phyloP scores from a whole-genome alignment of 495 filamentous ascomycete species.

The Penicillium paradoxum region DNA sequence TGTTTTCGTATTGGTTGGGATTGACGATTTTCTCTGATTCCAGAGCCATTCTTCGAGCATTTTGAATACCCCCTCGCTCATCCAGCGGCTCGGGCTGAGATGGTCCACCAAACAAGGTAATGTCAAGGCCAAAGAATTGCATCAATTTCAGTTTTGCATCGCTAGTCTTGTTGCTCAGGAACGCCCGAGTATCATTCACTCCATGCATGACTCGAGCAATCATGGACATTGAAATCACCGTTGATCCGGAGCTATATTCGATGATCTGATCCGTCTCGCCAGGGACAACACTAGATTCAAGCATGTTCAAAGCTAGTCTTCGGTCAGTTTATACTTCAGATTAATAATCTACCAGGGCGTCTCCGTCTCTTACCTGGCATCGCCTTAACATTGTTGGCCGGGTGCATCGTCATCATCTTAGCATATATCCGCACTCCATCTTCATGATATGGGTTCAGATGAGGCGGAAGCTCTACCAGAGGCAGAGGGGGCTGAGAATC shows the following conservation, averaged over 20 bases:
- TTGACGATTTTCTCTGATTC: slow-evolving; percentile 42
- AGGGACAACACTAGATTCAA: slow-evolving; percentile 40
- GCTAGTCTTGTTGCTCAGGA: slow-evolving; percentile 57
- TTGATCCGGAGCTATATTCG: slow-evolving; percentile 60
- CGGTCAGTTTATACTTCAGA: background rate
- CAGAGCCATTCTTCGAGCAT: slow-evolving; percentile 35
- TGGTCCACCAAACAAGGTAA: slow-evolving; percentile 53
- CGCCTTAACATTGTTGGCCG: slow-evolving; percentile 60
- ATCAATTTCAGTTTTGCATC: slow-evolving; percentile 49
- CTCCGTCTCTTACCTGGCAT: slow-evolving; percentile 49
- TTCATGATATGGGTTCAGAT: slow-evolving; percentile 50
- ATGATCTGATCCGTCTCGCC: slow-evolving; percentile 48
- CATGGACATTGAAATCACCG: slow-evolving; percentile 56
- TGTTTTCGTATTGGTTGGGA: slow-evolving; percentile 57
- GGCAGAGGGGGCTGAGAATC: slow-evolving; percentile 52
- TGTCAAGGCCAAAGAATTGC: slow-evolving; percentile 56
- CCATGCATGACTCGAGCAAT: slow-evolving; percentile 50
- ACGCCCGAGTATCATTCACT: slow-evolving; percentile 50
- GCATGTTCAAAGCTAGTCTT: slow-evolving; percentile 49
- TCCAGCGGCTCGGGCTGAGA: slow-evolving; percentile 55
- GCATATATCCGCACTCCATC: slow-evolving; percentile 60
- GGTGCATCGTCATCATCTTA: slow-evolving; percentile 60
- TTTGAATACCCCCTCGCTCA: slow-evolving; percentile 48
- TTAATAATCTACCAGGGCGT: background rate
- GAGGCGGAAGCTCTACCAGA: slow-evolving; percentile 53